Evolutionary conservation across 176 grass and related monocot genomes (phyloP), one percentile per base, ranked within the genome.

Genomic region (Carex parvula): DNA sequence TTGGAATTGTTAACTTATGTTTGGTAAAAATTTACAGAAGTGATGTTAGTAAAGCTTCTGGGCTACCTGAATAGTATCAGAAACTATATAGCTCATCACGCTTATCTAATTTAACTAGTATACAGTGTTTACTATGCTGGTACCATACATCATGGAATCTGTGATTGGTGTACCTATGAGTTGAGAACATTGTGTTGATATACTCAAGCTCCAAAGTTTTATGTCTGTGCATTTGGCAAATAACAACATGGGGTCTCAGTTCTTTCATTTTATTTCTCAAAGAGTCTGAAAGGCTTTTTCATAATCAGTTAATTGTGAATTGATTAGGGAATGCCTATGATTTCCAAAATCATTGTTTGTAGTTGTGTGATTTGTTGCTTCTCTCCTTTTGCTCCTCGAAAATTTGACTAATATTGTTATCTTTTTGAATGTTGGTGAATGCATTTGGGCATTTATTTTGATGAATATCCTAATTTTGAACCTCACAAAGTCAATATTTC

Each of bases 391-490:
- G 13, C 71, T 75, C 46, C 46, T 8, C 1, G 21, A 48, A 54
- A 54, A 55, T 75, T 26, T 75, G 3, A 75, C 22, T 54, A 26
- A 15, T 26, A 29, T 48, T 54, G 3, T 75, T 53, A 15, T 26
- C 12, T 54, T 76, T 26, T 54, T 30, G 21, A 33, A 16, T 75
- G 20, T 75, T 53, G 20, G 21, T 54, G 6, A 75, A 75, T 53
- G 71, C 46, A 76, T 76, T 76, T 5, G 72, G 11, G 72, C 46
- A 55, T 76, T 76, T 2, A 54, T 76, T 76, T 53, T 24, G 8
- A 55, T 76, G 12, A 76, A 52, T 76, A 76, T 26, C 54, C 22
- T 52, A 10, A 53, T 75, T 52, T 37, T 39, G 14, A 69, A 37
- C 67, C 72, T 30, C 48, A 55, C 48, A 76, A 24, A 54, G 42